A percentile compares a stretch with the other conserved stretches of the same genome.
Evolutionary conservation across 1,139 yeast species (phyloP).

Genomic region (Nakaseomyces kungkrabaensis): DNA sequence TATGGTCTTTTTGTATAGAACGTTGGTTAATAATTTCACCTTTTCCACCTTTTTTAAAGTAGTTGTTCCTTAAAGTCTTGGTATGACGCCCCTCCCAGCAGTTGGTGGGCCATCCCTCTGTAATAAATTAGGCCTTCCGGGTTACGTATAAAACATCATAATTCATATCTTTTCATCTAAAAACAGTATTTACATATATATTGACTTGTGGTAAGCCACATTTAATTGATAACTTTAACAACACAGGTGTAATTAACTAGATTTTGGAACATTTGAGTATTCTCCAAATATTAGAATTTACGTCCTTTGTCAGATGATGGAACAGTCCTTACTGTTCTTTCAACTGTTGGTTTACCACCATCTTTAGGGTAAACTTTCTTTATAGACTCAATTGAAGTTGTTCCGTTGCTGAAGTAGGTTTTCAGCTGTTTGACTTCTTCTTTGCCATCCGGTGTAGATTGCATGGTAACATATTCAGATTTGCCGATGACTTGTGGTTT

Average conservation of each 20-base stretch:
- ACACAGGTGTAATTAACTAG: too few relatives aligned
- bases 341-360: conserved; percentile 28
- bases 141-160: neutral
- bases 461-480: conserved; percentile 38
- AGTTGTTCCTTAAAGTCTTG: too few relatives aligned
- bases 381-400: conserved; percentile 34
- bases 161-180: neutral
- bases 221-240: too few relatives aligned
- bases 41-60: too few relatives aligned
- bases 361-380: conserved; percentile 34
- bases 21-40: too few relatives aligned
- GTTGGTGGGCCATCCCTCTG: too few relatives aligned
- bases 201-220: too few relatives aligned
- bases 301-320: conserved; percentile 10
- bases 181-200: neutral
- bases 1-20: too few relatives aligned
- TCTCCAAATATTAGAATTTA: neutral
- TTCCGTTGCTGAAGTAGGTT: conserved; percentile 59
- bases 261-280: too few relatives aligned
- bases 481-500: conserved; percentile 38
- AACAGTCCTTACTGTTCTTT: conserved; percentile 18
- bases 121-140: neutral
- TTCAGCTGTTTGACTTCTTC: conserved; percentile 44
- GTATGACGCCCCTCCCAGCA: too few relatives aligned
- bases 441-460: conserved; percentile 44